Base-by-base conservation (phyloP, 768 basidiomycete genomes). In the Hysterangium stoloniferum region DNA sequence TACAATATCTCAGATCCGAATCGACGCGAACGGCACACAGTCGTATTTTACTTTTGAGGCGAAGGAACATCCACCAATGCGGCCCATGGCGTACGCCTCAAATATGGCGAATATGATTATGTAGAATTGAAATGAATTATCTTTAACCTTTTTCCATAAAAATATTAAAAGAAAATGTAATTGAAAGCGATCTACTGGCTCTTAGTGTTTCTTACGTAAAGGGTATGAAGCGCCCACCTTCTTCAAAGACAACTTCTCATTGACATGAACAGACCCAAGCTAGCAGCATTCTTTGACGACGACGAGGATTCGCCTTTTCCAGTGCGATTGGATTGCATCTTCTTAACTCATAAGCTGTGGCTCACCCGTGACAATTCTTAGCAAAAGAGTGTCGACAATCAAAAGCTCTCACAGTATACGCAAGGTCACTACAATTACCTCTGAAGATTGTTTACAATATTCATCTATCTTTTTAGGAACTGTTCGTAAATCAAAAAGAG, bases 31-130 rank as follows among this genome's bases (percentile, higher is more conserved):
- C 25, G 94, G 93, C 8, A 74, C 79, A 38, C 73, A 80, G 55
- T 64, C 82, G 48, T 93, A 91, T 64, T 72, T 74, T 50, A 85
- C 86, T 59, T 97, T 93, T 64, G 86, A 86, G 12, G 90, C 92
- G 9, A 79, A 77, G 42, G 81, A 84, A 29, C 93, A 96, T 69
- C 93, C 93, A 20, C 82, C 88, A 25, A 71, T 94, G 73, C 87
- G 82, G 62, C 93, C 93, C 8, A 96, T 96, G 93, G 92, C 92
- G 2, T 95, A 91, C 57, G 74, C 82, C 1, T 76, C 73, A 54
- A 77, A 79, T 19, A 64, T 90, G 48, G 74, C 77, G 13, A 80
- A 67, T 57, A 64, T 90, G 68, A 76, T 89, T 72, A 80, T 85
- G 84, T 84, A 71, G 67, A 41, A 11, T 45, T 40, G n/a, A n/a